Percentiles rank a stretch among this genome's conserved stretches.
Conservation (phyloP, 805 yeast species). For the Jamesozyma gamospora region DNA sequence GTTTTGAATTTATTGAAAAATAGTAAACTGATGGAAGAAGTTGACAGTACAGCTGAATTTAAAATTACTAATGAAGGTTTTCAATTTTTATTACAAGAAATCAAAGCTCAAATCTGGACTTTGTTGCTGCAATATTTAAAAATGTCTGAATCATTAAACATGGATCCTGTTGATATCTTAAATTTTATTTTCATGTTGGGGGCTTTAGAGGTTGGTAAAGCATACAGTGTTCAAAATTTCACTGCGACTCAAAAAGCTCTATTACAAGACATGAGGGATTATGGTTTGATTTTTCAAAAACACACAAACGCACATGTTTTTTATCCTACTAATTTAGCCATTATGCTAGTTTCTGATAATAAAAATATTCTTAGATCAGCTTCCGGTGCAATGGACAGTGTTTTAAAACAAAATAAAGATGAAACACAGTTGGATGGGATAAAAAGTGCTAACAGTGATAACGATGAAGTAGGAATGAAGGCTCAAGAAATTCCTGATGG, state of each 20-base stretch:
- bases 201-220: constrained; percentile 81
- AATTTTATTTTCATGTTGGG: constrained; percentile 92
- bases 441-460: constrained; percentile 22
- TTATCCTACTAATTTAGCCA: constrained; percentile 85
- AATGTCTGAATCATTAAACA: constrained; percentile 69
- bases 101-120: constrained; percentile 92
- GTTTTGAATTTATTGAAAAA: constrained; percentile 67
- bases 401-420: constrained; percentile 32
- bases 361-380: constrained; percentile 56
- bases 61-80: constrained; percentile 85
- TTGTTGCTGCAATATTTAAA: constrained; percentile 76
- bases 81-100: constrained; percentile 87
- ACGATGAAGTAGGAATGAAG: constrained; percentile 14
- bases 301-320: constrained; percentile 51
- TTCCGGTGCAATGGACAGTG: constrained; percentile 64
- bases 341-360: constrained; percentile 79
- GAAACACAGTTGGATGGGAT: constrained; percentile 8
- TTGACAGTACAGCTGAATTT: constrained; percentile 32
- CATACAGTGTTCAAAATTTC: constrained; percentile 61
- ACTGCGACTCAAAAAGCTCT: constrained; percentile 74
- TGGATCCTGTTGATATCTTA: constrained; percentile 94
- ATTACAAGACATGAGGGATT: constrained; percentile 84
- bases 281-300: constrained; percentile 75
- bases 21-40: constrained; percentile 81
- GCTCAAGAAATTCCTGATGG: constrained; percentile 36